These are phyloP conservation scores for Mycena alexandri DNA, from an alignment of 768 basidiomycete species.

Conservation along the genomic window DNA sequence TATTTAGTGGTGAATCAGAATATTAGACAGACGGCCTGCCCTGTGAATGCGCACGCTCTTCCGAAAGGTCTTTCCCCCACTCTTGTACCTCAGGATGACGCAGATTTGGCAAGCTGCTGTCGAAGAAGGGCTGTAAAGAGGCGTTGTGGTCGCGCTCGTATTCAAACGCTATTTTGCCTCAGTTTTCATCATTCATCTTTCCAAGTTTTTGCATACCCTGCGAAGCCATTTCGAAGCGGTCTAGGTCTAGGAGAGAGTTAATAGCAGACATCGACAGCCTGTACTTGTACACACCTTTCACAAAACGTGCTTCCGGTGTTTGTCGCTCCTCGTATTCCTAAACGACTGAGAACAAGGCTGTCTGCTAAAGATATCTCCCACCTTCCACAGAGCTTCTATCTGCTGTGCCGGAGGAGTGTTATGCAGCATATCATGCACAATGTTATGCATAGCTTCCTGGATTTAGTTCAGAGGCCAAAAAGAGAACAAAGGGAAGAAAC, in stretches of 20 bases:
- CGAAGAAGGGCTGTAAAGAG: conserved; percentile 81
- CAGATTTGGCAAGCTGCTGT: conserved; percentile 80
- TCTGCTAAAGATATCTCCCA: conserved; percentile 7
- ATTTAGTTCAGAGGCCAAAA: conserved; percentile 13
- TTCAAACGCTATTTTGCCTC: conserved; percentile 67
- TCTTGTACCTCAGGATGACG: conserved; percentile 77
- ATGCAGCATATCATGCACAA: conserved; percentile 91
- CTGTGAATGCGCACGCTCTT: conserved; percentile 54
- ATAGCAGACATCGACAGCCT: not conserved
- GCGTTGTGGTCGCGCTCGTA: conserved; percentile 71
- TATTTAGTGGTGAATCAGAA: not conserved
- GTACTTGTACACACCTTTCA: conserved; percentile 71
- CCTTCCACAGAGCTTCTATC: conserved; percentile 81
- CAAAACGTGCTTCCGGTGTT: conserved; percentile 84
- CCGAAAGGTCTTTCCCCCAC: conserved; percentile 74
- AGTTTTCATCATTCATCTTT: not conserved
- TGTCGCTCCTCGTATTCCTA: conserved; percentile 88
- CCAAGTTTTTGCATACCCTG: conserved; percentile 65
- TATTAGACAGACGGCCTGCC: conserved; percentile 4
- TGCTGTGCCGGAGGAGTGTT: conserved; percentile 73
- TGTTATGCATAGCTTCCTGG: conserved; percentile 91
- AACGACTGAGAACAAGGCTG: too few relatives aligned
- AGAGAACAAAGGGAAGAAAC: not conserved
- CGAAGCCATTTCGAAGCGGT: conserved; percentile 88
- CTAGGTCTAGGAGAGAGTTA: conserved; percentile 72